Percentiles rank a stretch among this genome's conserved stretches.
Conservation (phyloP, 2,329 filamentous ascomycete species). For the Aspergillus pseudonomiae region DNA sequence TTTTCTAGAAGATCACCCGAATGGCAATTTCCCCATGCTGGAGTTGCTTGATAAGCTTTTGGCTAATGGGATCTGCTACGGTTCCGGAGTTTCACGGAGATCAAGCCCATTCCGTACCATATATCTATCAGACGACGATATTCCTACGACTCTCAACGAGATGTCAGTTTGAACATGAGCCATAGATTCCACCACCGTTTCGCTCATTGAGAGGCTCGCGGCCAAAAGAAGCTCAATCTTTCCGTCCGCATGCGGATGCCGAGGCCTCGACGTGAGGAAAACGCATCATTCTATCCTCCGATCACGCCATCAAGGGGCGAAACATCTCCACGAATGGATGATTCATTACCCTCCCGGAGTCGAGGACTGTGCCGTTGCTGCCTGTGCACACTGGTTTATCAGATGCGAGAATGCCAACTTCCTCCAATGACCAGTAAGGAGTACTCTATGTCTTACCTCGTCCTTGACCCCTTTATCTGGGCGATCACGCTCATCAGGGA, state of each 20-base stretch:
- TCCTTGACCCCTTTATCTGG: not conserved
- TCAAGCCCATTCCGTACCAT: not conserved
- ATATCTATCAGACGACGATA: too few relatives aligned
- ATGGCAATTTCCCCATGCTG: not conserved
- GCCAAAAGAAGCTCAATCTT: not conserved
- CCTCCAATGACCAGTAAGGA: slow-evolving; percentile 1
- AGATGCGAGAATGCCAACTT: not conserved
- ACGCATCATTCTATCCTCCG: slow-evolving; percentile 14
- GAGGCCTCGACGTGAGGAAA: not conserved
- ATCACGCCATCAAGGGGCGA: slow-evolving; percentile 22
- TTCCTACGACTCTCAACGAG: too few relatives aligned
- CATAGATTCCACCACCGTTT: not conserved
- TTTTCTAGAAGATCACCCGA: slow-evolving; percentile 16
- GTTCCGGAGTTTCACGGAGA: not conserved
- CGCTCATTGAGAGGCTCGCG: not conserved
- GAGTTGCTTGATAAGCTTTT: not conserved
- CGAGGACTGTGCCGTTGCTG: not conserved
- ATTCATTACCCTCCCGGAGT: not conserved
- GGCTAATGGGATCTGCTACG: not conserved
- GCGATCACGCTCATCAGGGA: not conserved
- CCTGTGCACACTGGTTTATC: not conserved
- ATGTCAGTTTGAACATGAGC: not conserved
- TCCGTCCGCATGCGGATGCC: not conserved
- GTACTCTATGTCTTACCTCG: not conserved
- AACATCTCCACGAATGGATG: not conserved